Conservation (phyloP, 2,329 filamentous ascomycete species). For the Paraphaeosphaeria minitans region DNA sequence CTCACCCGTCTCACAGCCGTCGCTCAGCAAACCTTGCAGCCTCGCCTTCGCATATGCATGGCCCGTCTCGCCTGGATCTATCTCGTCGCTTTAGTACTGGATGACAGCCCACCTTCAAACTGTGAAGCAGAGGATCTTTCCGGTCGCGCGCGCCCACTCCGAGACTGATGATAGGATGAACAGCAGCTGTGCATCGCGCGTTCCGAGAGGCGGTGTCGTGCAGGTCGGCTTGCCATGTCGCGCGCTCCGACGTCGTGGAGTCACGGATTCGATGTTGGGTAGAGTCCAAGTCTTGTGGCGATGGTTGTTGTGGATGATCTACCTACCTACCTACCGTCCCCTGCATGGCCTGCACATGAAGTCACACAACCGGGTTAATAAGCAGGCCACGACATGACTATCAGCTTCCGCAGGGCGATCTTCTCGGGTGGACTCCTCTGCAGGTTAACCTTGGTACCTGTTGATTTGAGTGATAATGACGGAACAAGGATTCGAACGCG, state of each 20-base stretch:
- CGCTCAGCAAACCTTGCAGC: conserved; percentile 1
- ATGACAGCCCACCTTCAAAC: background rate
- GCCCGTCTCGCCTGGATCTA: background rate
- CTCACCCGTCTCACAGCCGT: conserved; percentile 7
- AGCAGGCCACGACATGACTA: background rate
- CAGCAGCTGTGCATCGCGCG: background rate
- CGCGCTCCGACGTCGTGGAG: too few relatives aligned
- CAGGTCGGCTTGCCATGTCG: background rate
- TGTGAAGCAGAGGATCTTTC: background rate
- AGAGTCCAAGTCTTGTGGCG: too few relatives aligned
- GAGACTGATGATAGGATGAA: background rate
- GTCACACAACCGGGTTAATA: background rate
- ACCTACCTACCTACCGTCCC: too few relatives aligned
- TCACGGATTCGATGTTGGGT: too few relatives aligned
- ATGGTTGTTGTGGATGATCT: too few relatives aligned
- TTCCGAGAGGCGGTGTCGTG: conserved; percentile 1
- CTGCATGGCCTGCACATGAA: too few relatives aligned
- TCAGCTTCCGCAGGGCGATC: background rate
- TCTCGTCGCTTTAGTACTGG: background rate
- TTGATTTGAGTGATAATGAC: background rate
- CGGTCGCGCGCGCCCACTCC: background rate
- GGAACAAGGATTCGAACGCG: background rate
- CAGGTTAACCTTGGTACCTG: background rate
- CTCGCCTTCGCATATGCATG: background rate
- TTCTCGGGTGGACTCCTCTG: background rate